These are phyloP conservation scores for Neolentinus lepideus DNA, from an alignment of 1,284 basidiomycete genomes.

Conservation along the genomic window DNA sequence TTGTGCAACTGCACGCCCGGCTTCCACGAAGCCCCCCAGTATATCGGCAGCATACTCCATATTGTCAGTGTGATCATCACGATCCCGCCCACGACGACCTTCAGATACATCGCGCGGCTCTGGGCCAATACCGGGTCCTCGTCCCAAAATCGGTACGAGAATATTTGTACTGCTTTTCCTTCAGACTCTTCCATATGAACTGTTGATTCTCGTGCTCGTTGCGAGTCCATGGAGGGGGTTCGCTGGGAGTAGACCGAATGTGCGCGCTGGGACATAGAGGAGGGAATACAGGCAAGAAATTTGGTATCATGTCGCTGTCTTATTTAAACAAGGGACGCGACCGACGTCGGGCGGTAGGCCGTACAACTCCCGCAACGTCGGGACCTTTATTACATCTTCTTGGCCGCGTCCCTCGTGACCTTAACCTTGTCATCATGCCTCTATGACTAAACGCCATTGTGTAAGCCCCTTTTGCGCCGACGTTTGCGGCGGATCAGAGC, in stretches of 20 bases:
- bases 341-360: not conserved
- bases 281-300: not conserved
- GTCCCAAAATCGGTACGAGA: constrained; percentile 2
- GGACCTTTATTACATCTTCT: not conserved
- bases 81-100: not conserved
- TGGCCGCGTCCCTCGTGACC: not conserved
- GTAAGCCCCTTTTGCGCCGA: not conserved
- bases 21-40: constrained; percentile 41
- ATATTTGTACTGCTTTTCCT: not conserved
- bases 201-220: not conserved
- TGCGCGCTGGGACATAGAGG: not conserved
- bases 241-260: not conserved
- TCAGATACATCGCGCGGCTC: not conserved
- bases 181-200: no score
- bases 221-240: not conserved
- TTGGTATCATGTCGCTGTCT: no score
- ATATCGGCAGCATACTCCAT: constrained; percentile 36
- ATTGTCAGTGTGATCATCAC: constrained; percentile 14
- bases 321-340: not conserved
- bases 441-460: not conserved
- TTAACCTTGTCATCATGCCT: not conserved
- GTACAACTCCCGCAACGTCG: not conserved
- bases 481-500: no score
- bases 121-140: not conserved
- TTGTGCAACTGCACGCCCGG: constrained; percentile 19